A percentile compares a stretch with the other conserved stretches of the same genome.
Evolutionary conservation across 202 grass and related monocot species (phyloP).

Genomic region (Musa balbisiana): DNA sequence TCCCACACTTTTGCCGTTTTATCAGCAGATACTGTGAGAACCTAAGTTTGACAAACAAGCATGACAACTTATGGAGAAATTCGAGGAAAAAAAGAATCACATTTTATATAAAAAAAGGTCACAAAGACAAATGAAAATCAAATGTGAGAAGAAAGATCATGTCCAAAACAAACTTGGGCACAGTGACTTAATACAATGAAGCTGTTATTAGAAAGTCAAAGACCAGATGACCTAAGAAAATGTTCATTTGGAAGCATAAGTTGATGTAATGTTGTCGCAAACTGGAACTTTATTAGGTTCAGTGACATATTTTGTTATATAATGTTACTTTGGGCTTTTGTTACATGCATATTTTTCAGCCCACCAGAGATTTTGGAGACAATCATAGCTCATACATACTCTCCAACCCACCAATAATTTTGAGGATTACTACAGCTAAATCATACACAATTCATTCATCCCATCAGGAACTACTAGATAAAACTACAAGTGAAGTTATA

Average conservation of each 20-base stretch:
- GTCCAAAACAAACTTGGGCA: not conserved
- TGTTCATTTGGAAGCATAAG: not conserved
- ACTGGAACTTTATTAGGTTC: not conserved
- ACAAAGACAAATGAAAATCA: not conserved
- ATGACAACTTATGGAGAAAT: not conserved
- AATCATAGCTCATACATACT: no score
- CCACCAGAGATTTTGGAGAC: not conserved
- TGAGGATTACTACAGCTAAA: no score
- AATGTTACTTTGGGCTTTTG: not conserved
- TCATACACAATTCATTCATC: no score
- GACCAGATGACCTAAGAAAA: not conserved
- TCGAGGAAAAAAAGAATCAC: not conserved
- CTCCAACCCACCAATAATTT: no score
- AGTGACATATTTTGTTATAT: not conserved
- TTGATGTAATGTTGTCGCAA: not conserved
- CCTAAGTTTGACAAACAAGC: slow-evolving; percentile 29
- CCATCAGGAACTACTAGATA: no score
- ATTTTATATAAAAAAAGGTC: not conserved
- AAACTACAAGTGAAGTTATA: no score
- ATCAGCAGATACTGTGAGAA: slow-evolving; percentile 94
- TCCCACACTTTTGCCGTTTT: slow-evolving; percentile 99
- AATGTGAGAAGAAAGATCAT: not conserved
- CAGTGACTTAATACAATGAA: not conserved
- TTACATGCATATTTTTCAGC: not conserved
- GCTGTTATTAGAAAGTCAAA: not conserved